These are phyloP conservation scores for Neurospora crassa DNA, from an alignment of 2,329 filamentous ascomycete species.

Conservation along the genomic window DNA sequence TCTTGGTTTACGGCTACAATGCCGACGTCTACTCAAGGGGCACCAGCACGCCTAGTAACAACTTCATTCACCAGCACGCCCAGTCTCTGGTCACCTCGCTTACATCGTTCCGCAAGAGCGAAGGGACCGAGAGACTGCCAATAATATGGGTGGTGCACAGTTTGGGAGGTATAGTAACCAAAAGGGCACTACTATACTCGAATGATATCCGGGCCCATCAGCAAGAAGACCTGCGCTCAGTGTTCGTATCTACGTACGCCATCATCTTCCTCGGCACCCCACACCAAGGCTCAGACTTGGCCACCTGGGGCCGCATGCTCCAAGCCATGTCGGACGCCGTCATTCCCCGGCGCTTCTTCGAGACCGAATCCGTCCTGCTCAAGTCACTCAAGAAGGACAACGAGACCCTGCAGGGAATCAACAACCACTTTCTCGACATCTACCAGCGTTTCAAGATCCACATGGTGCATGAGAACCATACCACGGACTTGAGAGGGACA, in stretches of 20 bases:
- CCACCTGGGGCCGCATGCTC: constrained; percentile 57
- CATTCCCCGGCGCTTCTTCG: constrained; percentile 55
- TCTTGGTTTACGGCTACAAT: constrained; percentile 68
- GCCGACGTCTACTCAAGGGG: constrained; percentile 49
- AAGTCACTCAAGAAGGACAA: constrained; percentile 64
- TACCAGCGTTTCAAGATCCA: constrained; percentile 63
- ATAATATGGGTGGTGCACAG: constrained; percentile 72
- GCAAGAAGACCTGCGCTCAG: constrained; percentile 55
- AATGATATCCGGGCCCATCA: constrained; percentile 49
- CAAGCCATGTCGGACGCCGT: constrained; percentile 59
- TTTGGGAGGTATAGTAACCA: constrained; percentile 63
- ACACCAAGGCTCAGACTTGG: constrained; percentile 59
- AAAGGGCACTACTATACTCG: constrained; percentile 59
- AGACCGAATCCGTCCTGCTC: constrained; percentile 58
- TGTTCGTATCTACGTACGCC: constrained; percentile 66
- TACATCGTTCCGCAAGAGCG: constrained; percentile 51
- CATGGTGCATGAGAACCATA: constrained; percentile 68
- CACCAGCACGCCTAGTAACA: constrained; percentile 49
- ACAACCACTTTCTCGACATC: constrained; percentile 61
- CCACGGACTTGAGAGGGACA: constrained; percentile 57
- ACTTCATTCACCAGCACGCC: constrained; percentile 61
- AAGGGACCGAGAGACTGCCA: constrained; percentile 48
- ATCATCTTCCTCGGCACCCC: constrained; percentile 72
- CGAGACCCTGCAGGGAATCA: constrained; percentile 66
- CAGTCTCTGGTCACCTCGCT: constrained; percentile 57